Base-by-base conservation (phyloP, 331 rosid genomes). In the Arachis monticola region DNA sequence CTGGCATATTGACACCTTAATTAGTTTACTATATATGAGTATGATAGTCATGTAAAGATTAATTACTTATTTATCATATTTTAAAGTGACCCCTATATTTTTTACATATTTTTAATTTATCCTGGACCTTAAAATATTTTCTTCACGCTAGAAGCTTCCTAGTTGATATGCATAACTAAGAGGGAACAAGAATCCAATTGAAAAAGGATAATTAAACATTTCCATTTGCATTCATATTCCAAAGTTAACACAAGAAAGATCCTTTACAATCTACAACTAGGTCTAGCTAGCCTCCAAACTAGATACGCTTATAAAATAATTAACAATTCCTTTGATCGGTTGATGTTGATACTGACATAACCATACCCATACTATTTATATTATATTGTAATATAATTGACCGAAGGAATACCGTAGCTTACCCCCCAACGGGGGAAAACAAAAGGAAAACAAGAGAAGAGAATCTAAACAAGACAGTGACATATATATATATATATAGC, bases 171-270 rank as follows among this genome's bases (percentile, higher is more conserved):
- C 80, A 83, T 67, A 78, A 77, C 56, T 58, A 42, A 74, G 5
- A 80, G 91, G 96, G 83, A 89, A 79, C 95, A 83, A 52, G 72
- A 60, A 81, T 78, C 83, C 62, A 58, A 50, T 14, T 72, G 74
- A 77, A 69, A 58, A 76, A 74, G 74, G 74, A 35, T 35, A 81
- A 81, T 63, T 73, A 84, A 40, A 9, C 50, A 72, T 68, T 72
- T 69, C 60, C 74, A 83, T 57, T 69, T 67, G 47, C 79, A 80
- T 77, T 75, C 71, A 80, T 64, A 72, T 81, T 77, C 83, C 65
- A 52, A 78, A 81, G 65, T 74, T 50, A 70, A 70, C 76, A 69
- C 81, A 74, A 75, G 74, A 74, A 81, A 78, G 85, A 84, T 81
- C 80, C 77, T 77, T 77, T 45, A 60, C 61, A 74, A 84, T 81